Conservation (phyloP, 2,329 filamentous ascomycete genomes). For the Claviceps sp. region DNA sequence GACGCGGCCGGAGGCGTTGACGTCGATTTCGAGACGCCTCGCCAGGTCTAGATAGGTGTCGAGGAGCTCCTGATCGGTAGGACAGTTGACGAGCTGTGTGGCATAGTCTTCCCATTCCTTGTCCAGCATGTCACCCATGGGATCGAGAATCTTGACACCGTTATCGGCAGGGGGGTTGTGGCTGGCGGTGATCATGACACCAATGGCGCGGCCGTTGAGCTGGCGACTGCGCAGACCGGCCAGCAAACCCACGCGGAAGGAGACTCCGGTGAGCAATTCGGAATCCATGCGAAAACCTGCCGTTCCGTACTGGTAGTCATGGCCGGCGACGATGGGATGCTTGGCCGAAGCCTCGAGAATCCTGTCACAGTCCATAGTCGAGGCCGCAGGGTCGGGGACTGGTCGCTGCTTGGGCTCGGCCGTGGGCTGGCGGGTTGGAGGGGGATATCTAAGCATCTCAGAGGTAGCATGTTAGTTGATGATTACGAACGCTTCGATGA, state of each 20-base stretch:
- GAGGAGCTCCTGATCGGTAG: conserved; percentile 59
- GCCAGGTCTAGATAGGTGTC: conserved; percentile 66
- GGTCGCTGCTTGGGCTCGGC: too few species aligned
- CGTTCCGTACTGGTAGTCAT: conserved; percentile 50
- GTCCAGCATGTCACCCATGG: conserved; percentile 95
- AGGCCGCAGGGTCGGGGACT: conserved; percentile 1
- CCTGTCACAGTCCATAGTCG: conserved; percentile 34
- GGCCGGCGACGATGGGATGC: conserved; percentile 44
- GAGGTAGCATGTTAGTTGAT: too few species aligned
- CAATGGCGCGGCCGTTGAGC: conserved; percentile 79
- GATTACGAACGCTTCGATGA: too few species aligned
- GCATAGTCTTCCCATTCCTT: conserved; percentile 87
- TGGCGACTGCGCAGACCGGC: conserved; percentile 82
- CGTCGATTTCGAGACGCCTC: conserved; percentile 61
- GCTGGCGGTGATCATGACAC: conserved; percentile 91
- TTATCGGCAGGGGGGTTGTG: conserved; percentile 87
- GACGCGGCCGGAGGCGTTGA: conserved; percentile 58
- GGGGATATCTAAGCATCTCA: too few species aligned
- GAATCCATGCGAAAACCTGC: conserved; percentile 57
- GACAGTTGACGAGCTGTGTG: conserved; percentile 77
- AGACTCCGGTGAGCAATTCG: conserved; percentile 77
- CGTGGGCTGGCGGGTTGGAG: too few species aligned
- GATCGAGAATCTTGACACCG: conserved; percentile 91
- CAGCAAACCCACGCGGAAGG: conserved; percentile 84
- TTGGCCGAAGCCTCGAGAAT: conserved; percentile 49